phyloP scores from a whole-genome alignment of 2,329 filamentous ascomycete species.

The Colletotrichum eleusines region DNA sequence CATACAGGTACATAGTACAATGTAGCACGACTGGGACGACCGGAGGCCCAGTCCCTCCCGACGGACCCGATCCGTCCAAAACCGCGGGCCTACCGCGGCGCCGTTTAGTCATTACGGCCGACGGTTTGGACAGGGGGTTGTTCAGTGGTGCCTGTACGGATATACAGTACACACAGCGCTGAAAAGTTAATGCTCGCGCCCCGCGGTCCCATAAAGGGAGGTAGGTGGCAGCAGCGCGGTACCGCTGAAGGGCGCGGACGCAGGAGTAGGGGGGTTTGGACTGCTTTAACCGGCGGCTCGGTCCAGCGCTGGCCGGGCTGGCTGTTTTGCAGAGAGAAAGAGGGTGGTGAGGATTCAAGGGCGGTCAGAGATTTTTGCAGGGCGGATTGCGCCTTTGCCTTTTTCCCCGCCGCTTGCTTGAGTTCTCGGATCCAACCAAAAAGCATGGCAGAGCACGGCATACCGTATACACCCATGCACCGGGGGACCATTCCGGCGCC shows the following conservation, averaged over 20 bases:
- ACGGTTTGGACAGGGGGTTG: too few species aligned
- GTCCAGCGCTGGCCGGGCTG: neutral
- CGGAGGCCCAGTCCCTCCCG: too few species aligned
- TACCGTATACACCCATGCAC: slow-evolving; percentile 12
- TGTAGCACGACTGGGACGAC: neutral
- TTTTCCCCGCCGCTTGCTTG: slow-evolving; percentile 2
- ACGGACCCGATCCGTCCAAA: slow-evolving; percentile 1
- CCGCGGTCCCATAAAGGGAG: slow-evolving; percentile 23
- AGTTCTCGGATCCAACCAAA: slow-evolving; percentile 23
- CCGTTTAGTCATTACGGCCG: slow-evolving; percentile 3
- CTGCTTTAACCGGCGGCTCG: slow-evolving; percentile 13
- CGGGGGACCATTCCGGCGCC: slow-evolving; percentile 28
- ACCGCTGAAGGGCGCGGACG: neutral
- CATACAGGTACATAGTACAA: too few species aligned
- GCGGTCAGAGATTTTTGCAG: slow-evolving; percentile 4
- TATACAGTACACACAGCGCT: too few species aligned
- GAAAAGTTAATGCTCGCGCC: slow-evolving; percentile 11
- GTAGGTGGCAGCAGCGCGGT: slow-evolving; percentile 32
- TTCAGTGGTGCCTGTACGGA: too few species aligned
- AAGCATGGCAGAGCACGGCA: neutral
- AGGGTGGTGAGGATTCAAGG: neutral
- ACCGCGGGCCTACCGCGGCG: neutral
- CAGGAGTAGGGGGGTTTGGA: neutral
- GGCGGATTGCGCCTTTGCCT: neutral
- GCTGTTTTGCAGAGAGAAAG: neutral